Evolutionary conservation across 2,329 filamentous ascomycete genomes (phyloP), one percentile per base, ranked within the genome.

Genomic region (Fusarium lateritium): DNA sequence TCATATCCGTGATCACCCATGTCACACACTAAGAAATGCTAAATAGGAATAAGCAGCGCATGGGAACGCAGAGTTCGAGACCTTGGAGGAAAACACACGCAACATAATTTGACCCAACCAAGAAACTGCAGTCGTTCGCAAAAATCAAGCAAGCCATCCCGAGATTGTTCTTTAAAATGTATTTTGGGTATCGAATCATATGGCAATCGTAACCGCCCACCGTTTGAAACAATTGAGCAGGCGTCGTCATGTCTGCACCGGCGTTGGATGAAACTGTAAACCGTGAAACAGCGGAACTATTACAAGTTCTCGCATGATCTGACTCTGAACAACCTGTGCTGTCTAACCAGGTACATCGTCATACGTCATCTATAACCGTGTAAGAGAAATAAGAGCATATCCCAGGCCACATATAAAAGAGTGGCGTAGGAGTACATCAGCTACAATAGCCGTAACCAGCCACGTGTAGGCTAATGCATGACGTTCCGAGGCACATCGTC

Each of bases 401-500:
- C 62, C 39, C 46, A 39, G 42, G 56, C 43, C 39, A 50, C 45
- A 42, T 45, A 45, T 42, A 54, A 51, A 24, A 42, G 31, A 34
- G 44, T 28, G 22, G 43, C 51, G 43, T 49, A 19, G 42, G 44
- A 19, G 28, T 38, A 54, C 44, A 33, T 39, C 36, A 57, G 47
- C 47, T 50, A 56, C 47, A 28, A 46, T n/a, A 33, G 24, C 49
- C 19, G 34, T 40, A 36, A 36, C 34, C 22, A 42, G 19, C 33
- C 24, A 28, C 28, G 7, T 33, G 17, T 14, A 47, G 50, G 26
- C 56, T 70, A 75, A 46, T 77, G 75, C 65, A 79, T 73, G 24
- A 74, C 56, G 44, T 70, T 73, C 34, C 77, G 74, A 31, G 73
- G 62, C 5, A 70, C 72, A 46, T 70, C 66, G 45, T 80, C 79